Evolutionary conservation across 345 rosid genomes (phyloP).

Genomic region (Corymbia maculata): DNA sequence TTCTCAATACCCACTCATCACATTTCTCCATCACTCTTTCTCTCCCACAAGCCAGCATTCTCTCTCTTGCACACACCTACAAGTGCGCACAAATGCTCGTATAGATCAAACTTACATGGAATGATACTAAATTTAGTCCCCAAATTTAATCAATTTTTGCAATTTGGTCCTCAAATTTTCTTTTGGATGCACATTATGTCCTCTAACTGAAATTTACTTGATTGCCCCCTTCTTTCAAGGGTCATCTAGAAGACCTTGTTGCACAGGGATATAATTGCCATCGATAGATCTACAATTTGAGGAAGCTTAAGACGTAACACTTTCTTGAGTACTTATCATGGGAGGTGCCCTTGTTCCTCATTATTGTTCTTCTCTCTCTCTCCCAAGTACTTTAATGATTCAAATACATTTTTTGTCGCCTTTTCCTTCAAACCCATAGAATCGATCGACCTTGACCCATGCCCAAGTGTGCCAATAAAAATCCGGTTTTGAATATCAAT

Average conservation of each 20-base stretch:
- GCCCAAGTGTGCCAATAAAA: neutral
- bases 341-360: neutral
- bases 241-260: neutral
- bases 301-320: neutral
- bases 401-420: neutral
- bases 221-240: neutral
- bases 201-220: neutral
- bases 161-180: neutral
- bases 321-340: neutral
- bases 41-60: neutral
- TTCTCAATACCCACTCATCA: neutral
- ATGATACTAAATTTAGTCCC: neutral
- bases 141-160: neutral
- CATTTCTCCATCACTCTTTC: neutral
- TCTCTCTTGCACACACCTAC: neutral
- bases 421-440: neutral
- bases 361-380: neutral
- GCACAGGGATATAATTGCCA: neutral
- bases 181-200: neutral
- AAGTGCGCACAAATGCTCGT: neutral
- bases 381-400: too few relatives aligned
- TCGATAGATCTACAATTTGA: neutral
- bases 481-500: neutral
- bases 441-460: neutral
- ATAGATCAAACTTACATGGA: neutral